A percentile compares a stretch with the other conserved stretches of the same genome.
These are phyloP conservation scores for Xylaria castorea DNA, from an alignment of 495 filamentous ascomycete genomes.

Conservation along the genomic window DNA sequence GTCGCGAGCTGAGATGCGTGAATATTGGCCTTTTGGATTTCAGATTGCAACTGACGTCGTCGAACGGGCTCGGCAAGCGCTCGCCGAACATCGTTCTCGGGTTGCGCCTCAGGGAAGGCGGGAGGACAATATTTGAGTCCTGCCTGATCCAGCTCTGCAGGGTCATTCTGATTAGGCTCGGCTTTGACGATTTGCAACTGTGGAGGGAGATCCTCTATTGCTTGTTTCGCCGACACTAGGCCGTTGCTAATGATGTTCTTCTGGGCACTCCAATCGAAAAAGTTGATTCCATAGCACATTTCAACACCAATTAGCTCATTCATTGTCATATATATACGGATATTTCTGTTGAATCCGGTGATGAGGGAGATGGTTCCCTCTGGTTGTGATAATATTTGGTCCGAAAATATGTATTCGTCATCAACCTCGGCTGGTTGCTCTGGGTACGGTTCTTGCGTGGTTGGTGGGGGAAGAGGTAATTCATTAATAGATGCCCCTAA, in stretches of 20 bases:
- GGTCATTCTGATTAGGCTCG: conserved; percentile 34
- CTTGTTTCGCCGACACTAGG: conserved; percentile 64
- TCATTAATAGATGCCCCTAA: conserved; percentile 70
- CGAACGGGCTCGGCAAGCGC: conserved; percentile 43
- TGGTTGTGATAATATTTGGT: conserved; percentile 69
- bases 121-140: conserved; percentile 48
- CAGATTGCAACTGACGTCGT: conserved; percentile 69
- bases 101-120: conserved; percentile 40
- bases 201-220: conserved; percentile 64
- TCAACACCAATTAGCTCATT: conserved; percentile 72
- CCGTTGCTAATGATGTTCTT: conserved; percentile 66
- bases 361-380: conserved; percentile 65
- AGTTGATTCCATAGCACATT: conserved; percentile 72
- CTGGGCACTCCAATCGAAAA: conserved; percentile 75
- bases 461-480: conserved; percentile 71
- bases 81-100: conserved; percentile 47
- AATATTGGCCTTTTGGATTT: conserved; percentile 87
- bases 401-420: conserved; percentile 73
- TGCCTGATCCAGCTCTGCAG: conserved; percentile 39
- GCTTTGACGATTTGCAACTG: conserved; percentile 65
- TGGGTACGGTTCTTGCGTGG: conserved; percentile 75
- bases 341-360: conserved; percentile 78
- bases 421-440: conserved; percentile 82
- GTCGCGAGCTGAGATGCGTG: conserved; percentile 77
- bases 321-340: conserved; percentile 74